These are phyloP conservation scores for Ligustrum vulgare DNA, from an alignment of 257 asterid genomes.

Conservation along the genomic window DNA sequence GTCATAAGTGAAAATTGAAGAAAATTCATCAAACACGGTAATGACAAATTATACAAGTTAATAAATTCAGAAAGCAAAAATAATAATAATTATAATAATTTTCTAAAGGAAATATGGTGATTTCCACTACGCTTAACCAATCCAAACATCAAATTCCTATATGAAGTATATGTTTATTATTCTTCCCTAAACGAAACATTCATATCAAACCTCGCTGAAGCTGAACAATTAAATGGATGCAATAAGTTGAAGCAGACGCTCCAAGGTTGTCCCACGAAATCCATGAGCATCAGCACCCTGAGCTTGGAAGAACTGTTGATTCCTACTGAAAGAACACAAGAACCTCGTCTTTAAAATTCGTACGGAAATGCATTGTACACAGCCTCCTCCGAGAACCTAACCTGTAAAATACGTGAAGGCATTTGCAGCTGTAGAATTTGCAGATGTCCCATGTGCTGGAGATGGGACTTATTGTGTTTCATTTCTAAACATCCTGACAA, in stretches of 20 bases:
- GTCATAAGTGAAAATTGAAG: too few species aligned
- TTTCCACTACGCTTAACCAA: neutral
- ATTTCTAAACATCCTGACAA: neutral
- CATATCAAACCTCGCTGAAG: neutral
- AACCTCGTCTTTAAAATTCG: neutral
- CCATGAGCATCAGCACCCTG: neutral
- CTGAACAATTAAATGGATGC: neutral
- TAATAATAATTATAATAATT: neutral
- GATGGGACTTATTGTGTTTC: neutral
- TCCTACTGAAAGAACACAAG: neutral
- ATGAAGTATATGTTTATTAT: neutral
- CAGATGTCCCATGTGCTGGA: conserved; percentile 6
- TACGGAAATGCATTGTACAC: neutral
- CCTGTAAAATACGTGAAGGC: conserved; percentile 17
- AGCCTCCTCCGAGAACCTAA: conserved; percentile 25
- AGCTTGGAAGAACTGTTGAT: neutral
- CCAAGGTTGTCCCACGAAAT: neutral
- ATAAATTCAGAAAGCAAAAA: too few species aligned
- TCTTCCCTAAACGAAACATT: conserved; percentile 4
- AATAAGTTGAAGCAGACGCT: neutral
- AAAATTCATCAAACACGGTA: too few species aligned
- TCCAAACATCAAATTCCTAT: conserved; percentile 16
- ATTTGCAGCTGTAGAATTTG: conserved; percentile 20
- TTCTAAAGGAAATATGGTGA: conserved; percentile 12
- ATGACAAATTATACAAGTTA: too few species aligned